A percentile compares a stretch with the other conserved stretches of the same genome.
Conservation (phyloP, 257 asterid genomes). For the Solanum bukasovii region DNA sequence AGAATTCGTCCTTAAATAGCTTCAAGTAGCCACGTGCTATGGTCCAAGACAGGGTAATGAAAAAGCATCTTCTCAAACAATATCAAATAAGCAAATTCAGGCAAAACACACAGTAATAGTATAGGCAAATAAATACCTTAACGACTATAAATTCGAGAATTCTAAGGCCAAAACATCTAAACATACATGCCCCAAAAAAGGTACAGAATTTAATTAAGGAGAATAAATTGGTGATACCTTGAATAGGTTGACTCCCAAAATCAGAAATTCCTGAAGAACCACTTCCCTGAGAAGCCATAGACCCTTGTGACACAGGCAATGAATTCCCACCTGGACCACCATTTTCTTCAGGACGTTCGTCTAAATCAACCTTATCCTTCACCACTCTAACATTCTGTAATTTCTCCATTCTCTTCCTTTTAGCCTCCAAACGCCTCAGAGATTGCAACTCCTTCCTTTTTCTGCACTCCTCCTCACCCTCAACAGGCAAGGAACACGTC, state of each 20-base stretch:
- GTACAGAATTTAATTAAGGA: neutral
- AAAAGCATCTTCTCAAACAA: neutral
- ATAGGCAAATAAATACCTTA: neutral
- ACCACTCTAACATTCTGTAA: conserved; percentile 35
- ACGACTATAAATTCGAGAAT: neutral
- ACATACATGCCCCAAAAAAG: neutral
- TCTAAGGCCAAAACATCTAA: neutral
- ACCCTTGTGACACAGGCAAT: conserved; percentile 23
- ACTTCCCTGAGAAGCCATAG: conserved; percentile 38
- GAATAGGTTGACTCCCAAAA: conserved; percentile 23
- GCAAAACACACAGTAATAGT: neutral
- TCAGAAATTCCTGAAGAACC: conserved; percentile 52
- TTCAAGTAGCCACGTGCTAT: neutral
- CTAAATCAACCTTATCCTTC: conserved; percentile 15
- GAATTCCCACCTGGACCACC: conserved; percentile 14
- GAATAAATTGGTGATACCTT: conserved; percentile 27
- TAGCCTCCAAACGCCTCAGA: conserved; percentile 61
- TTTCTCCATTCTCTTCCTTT: conserved; percentile 56
- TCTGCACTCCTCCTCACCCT: conserved; percentile 45
- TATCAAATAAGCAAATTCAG: neutral
- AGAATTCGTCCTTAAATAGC: neutral
- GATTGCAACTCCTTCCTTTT: conserved; percentile 59
- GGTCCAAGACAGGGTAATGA: neutral
- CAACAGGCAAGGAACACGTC: conserved; percentile 58
- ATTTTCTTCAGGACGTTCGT: conserved; percentile 20